Evolutionary conservation across 2,329 filamentous ascomycete species (phyloP), one percentile per base, ranked within the genome.

Genomic region (Phaeophleospora eucalypticola): DNA sequence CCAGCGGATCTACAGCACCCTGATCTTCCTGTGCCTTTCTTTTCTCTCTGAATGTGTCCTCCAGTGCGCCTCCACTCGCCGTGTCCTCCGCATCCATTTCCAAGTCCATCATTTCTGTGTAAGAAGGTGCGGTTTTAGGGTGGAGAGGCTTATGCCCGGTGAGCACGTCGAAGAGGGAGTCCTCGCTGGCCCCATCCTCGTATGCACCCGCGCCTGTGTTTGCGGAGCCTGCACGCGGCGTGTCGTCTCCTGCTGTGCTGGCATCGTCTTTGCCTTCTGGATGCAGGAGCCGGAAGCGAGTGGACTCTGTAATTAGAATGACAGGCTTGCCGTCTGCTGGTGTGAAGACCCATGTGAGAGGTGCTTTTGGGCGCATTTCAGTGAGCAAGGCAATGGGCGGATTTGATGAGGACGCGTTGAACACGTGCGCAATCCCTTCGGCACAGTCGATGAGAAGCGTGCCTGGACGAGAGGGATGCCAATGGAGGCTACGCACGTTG

Each of bases 91-190:
- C 51, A 3, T 57, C 60, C n/a, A 58, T 56, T 12, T 65, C 62
- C 32, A 60, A 40, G 40, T 65, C 60, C 7, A 65, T 56, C 43
- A 53, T 57, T 39, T 65, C 57, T 10, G 59, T 65, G 55, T 58
- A 60, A 18, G 56, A 65, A 36, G 44, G 58, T 48, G 52, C 58
- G 40, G 52, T 57, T 36, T 58, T 62, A 10, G 58, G 61, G 10
- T 68, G 69, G 33, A 70, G 55, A 1, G 70, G 68, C 37, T 67
- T 74, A n/a, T 69, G 58, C 0, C 73, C 73, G 1, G 71, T 72
- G 10, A 76, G 57, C 4, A 75, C 70, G 18, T 75, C 71, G 41
- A 71, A 71, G 18, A 76, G 52, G 35, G 70, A 74, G 51, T 76
- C 73, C 20, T 75, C 71, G 43, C 67, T 70, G 4, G 64, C 65